Conservation (phyloP, 2,329 filamentous ascomycete species). For the Neofusicoccum laricinum region DNA sequence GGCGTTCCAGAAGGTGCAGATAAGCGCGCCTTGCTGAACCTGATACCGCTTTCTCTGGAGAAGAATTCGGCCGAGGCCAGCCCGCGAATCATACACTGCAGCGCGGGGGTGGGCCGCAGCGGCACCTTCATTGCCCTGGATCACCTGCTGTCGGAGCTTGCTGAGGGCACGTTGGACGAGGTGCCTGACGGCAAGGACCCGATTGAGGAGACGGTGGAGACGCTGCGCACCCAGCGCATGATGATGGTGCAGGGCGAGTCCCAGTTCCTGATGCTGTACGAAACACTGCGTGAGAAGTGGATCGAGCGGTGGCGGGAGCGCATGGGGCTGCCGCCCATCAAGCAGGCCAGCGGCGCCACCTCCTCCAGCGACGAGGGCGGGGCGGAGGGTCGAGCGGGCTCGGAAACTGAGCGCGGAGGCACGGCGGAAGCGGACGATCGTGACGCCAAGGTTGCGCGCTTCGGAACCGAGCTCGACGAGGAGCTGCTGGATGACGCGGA, state of each 20-base stretch:
- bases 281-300: conserved; percentile 75
- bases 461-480: conserved; percentile 7
- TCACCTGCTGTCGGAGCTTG: conserved; percentile 79
- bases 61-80: conserved; percentile 30
- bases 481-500: background rate
- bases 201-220: conserved; percentile 75
- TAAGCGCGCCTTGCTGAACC: conserved; percentile 63
- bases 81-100: conserved; percentile 70
- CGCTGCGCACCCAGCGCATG: conserved; percentile 79
- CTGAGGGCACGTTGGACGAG: conserved; percentile 63
- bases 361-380: background rate
- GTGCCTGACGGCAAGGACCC: conserved; percentile 57
- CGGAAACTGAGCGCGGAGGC: background rate
- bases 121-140: conserved; percentile 97
- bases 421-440: background rate
- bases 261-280: conserved; percentile 87
- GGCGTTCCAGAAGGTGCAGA: conserved; percentile 71
- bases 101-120: conserved; percentile 87
- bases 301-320: conserved; percentile 47
- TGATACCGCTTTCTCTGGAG: conserved; percentile 65
- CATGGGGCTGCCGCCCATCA: background rate
- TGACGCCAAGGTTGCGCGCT: conserved; percentile 12
- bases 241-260: conserved; percentile 91
- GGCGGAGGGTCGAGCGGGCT: background rate
- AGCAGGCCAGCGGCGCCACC: background rate